Evolutionary conservation across 495 filamentous ascomycete genomes (phyloP).

Genomic region (Tuber melanosporum): DNA sequence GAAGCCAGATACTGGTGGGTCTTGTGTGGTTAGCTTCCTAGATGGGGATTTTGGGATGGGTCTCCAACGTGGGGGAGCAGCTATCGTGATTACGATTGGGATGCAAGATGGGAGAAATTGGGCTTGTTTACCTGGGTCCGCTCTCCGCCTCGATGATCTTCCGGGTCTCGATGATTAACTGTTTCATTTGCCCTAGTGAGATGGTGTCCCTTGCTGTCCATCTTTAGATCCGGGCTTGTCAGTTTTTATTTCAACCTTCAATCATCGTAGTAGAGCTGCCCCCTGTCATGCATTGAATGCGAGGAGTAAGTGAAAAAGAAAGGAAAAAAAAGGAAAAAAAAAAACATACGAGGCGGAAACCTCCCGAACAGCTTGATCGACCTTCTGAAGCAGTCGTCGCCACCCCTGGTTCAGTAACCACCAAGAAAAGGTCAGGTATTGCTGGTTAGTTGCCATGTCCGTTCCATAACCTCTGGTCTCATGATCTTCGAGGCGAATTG

Average conservation of each 20-base stretch:
- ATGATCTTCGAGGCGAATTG: constrained; percentile 80
- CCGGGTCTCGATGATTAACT: constrained; percentile 70
- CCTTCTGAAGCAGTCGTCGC: constrained; percentile 68
- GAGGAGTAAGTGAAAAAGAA: neutral
- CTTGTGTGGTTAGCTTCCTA: constrained; percentile 43
- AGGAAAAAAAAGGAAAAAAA: neutral
- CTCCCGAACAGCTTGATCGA: constrained; percentile 72
- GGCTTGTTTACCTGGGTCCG: constrained; percentile 53
- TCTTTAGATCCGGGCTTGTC: constrained; percentile 18
- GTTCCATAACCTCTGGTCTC: constrained; percentile 75
- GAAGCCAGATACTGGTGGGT: constrained; percentile 55
- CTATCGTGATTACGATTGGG: neutral
- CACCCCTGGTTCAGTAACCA: constrained; percentile 92
- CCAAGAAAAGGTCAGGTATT: constrained; percentile 95
- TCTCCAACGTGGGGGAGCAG: neutral
- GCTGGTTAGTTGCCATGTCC: constrained; percentile 88
- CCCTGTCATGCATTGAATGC: neutral
- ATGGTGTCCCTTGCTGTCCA: constrained; percentile 85
- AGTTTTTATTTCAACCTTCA: constrained; percentile 9
- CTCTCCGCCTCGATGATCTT: constrained; percentile 74
- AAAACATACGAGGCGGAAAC: constrained; percentile 60
- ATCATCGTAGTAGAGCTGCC: neutral
- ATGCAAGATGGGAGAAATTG: constrained; percentile 1
- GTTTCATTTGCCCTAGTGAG: constrained; percentile 65
- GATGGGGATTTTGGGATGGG: constrained; percentile 4